These are phyloP conservation scores for Mycena indigotica DNA, from an alignment of 768 basidiomycete genomes.

Conservation along the genomic window DNA sequence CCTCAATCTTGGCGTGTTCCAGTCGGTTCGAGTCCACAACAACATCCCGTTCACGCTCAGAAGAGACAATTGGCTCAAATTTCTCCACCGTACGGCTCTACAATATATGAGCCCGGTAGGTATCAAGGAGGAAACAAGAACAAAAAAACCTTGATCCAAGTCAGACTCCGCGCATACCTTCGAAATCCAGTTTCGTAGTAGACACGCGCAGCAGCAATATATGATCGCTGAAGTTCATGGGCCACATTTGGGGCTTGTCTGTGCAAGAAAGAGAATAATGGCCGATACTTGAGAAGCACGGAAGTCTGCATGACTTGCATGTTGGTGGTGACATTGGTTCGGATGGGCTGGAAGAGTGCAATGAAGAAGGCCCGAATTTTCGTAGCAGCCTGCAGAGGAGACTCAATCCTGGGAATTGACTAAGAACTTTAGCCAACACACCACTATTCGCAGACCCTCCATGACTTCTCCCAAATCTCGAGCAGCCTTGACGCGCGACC, in stretches of 20 bases:
- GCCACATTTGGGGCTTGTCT: slow-evolving; percentile 83
- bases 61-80: slow-evolving; percentile 60
- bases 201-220: slow-evolving; percentile 77
- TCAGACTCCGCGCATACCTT: slow-evolving; percentile 81
- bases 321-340: slow-evolving; percentile 83
- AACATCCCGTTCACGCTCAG: slow-evolving; percentile 44
- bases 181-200: slow-evolving; percentile 97
- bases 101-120: neutral
- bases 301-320: slow-evolving; percentile 91
- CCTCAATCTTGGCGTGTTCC: slow-evolving; percentile 71
- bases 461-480: slow-evolving; percentile 79
- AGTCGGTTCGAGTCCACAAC: slow-evolving; percentile 59
- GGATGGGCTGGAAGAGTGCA: slow-evolving; percentile 79
- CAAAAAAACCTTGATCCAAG: slow-evolving; percentile 65
- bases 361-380: slow-evolving; percentile 89
- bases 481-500: slow-evolving; percentile 85
- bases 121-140: neutral
- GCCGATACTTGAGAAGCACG: slow-evolving; percentile 77
- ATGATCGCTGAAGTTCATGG: slow-evolving; percentile 84
- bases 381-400: slow-evolving; percentile 72
- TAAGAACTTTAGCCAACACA: slow-evolving; percentile 44
- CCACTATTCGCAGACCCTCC: slow-evolving; percentile 88
- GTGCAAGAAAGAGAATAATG: slow-evolving; percentile 83
- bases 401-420: neutral
- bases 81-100: slow-evolving; percentile 74